Evolutionary conservation across 176 grass and related monocot species (phyloP).

Genomic region (Metroxylon sagu): DNA sequence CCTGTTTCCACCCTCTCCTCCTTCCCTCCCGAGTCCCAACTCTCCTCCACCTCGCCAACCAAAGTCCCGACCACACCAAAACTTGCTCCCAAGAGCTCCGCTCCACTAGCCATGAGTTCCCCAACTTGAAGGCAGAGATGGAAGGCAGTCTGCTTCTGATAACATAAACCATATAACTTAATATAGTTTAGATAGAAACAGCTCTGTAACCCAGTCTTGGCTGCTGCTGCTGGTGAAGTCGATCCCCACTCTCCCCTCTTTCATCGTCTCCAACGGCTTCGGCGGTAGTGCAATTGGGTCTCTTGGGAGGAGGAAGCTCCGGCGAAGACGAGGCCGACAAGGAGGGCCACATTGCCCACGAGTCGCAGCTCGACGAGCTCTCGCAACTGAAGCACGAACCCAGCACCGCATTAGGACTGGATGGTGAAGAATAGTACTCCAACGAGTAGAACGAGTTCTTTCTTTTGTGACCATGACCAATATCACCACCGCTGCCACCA

Average conservation of each 20-base stretch:
- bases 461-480: constrained; percentile 24
- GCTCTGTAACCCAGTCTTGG: too few species aligned
- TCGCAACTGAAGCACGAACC: constrained; percentile 60
- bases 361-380: constrained; percentile 40
- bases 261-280: neutral
- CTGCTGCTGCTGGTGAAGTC: too few species aligned
- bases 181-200: too few species aligned
- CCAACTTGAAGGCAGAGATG: too few species aligned
- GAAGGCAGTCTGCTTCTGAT: too few species aligned
- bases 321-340: constrained; percentile 26
- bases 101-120: too few species aligned
- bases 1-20: too few species aligned
- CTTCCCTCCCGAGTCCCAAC: too few species aligned
- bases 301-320: constrained; percentile 15
- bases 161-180: too few species aligned
- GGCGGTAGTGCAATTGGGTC: neutral
- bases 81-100: too few species aligned
- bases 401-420: constrained; percentile 56
- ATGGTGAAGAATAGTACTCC: constrained; percentile 27
- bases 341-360: constrained; percentile 6
- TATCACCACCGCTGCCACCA: neutral
- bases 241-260: neutral
- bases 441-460: constrained; percentile 25
- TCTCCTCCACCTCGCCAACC: too few species aligned
- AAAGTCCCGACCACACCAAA: too few species aligned